phyloP scores from a whole-genome alignment of 352 stramenopile species.

The Phytophthora capsici region DNA sequence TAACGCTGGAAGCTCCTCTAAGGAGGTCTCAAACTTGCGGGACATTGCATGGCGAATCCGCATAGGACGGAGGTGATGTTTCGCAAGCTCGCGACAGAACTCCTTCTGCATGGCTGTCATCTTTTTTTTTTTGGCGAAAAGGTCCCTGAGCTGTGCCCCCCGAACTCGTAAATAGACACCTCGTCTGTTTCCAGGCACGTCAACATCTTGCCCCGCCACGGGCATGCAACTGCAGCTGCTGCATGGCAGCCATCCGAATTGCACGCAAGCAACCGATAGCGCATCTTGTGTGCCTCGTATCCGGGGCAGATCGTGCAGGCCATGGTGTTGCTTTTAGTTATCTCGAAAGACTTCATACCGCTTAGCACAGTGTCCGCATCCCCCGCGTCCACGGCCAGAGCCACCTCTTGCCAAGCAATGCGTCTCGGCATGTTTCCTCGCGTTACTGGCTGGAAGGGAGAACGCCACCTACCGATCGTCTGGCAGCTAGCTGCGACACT shows the following conservation, averaged over 20 bases:
- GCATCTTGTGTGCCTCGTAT: neutral
- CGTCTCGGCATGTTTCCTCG: too few species aligned
- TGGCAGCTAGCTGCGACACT: too few species aligned
- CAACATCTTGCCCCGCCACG: constrained; percentile 2
- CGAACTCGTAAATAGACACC: constrained; percentile 5
- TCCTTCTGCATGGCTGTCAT: neutral
- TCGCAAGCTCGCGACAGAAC: constrained; percentile 5
- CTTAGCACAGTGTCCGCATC: too few species aligned
- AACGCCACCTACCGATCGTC: too few species aligned
- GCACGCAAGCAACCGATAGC: constrained; percentile 1
- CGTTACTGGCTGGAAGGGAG: too few species aligned
- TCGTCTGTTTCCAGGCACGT: neutral
- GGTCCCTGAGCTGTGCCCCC: neutral
- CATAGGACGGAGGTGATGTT: neutral
- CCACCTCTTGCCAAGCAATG: too few species aligned
- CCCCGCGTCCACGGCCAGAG: too few species aligned
- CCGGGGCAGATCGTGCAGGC: neutral
- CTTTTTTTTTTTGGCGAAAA: constrained; percentile 9
- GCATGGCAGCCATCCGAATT: constrained; percentile 2
- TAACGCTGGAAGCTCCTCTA: neutral
- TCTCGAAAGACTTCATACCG: too few species aligned
- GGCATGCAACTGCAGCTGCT: neutral
- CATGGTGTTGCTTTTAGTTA: neutral
- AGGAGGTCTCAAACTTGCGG: neutral
- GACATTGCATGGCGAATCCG: constrained; percentile 12